A percentile compares a stretch with the other conserved stretches of the same genome.
These are phyloP conservation scores for Lactifluus hygrophoroides DNA, from an alignment of 768 basidiomycete species.

Conservation along the genomic window DNA sequence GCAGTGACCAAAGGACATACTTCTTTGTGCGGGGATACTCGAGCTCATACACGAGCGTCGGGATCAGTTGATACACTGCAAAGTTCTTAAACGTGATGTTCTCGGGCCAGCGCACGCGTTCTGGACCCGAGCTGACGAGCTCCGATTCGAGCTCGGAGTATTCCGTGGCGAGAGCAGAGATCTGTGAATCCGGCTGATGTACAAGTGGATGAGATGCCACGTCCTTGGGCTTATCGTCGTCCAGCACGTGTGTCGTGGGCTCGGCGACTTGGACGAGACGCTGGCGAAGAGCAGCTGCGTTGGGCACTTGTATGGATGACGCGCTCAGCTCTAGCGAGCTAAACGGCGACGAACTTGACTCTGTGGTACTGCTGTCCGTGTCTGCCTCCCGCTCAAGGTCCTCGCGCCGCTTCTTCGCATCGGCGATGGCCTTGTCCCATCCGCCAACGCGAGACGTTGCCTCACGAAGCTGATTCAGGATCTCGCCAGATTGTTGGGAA, in stretches of 20 bases:
- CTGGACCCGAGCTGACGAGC: conserved; percentile 62
- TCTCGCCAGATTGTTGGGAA: conserved; percentile 36
- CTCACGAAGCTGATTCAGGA: conserved; percentile 38
- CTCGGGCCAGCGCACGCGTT: conserved; percentile 67
- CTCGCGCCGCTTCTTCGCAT: conserved; percentile 40
- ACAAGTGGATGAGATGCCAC: conserved; percentile 39
- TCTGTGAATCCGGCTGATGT: conserved; percentile 54
- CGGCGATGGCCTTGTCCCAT: conserved; percentile 50
- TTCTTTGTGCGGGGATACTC: conserved; percentile 89
- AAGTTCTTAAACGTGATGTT: conserved; percentile 82
- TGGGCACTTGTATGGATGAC: conserved; percentile 46
- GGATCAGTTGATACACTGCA: conserved; percentile 76
- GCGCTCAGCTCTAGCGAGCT: conserved; percentile 40
- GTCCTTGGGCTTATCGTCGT: conserved; percentile 16
- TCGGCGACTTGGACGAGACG: conserved; percentile 33
- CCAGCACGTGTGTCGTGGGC: background rate
- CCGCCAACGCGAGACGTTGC: conserved; percentile 50
- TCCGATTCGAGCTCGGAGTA: conserved; percentile 72
- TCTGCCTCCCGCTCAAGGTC: conserved; percentile 30
- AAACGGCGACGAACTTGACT: conserved; percentile 20
- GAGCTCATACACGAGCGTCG: conserved; percentile 91
- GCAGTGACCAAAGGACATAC: conserved; percentile 35
- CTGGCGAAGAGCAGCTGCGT: conserved; percentile 46
- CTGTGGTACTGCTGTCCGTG: conserved; percentile 17
- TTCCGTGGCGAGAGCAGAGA: conserved; percentile 65